phyloP scores from a whole-genome alignment of 2,329 filamentous ascomycete species.

The Zopfia rhizophila region DNA sequence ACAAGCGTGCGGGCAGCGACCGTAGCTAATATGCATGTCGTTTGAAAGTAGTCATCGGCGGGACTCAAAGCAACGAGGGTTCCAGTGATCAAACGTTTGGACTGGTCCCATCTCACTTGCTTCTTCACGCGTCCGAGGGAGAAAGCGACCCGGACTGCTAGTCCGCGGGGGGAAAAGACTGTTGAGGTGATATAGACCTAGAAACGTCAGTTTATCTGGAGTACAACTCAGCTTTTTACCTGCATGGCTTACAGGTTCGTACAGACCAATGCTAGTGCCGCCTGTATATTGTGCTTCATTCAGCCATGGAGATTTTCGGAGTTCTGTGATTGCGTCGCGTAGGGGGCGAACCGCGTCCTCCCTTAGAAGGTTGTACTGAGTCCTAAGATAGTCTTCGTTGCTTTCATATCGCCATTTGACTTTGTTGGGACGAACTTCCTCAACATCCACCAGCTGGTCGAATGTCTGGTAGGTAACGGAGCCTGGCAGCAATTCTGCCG shows the following conservation, averaged over 20 bases:
- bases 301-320: conserved; percentile 64
- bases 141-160: conserved; percentile 76
- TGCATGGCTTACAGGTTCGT: conserved; percentile 40
- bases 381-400: conserved; percentile 73
- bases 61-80: conserved; percentile 66
- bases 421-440: conserved; percentile 40
- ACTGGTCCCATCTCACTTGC: conserved; percentile 74
- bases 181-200: conserved; percentile 75
- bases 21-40: conserved; percentile 73
- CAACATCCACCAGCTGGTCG: conserved; percentile 32
- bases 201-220: neutral
- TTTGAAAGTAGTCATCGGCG: conserved; percentile 69
- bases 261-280: conserved; percentile 47
- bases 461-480: conserved; percentile 2
- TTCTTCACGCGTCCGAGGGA: conserved; percentile 73
- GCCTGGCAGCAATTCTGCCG: conserved; percentile 59
- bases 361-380: conserved; percentile 79
- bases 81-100: conserved; percentile 66
- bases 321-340: conserved; percentile 70
- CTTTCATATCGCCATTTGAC: conserved; percentile 65
- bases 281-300: conserved; percentile 63
- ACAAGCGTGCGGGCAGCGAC: conserved; percentile 75
- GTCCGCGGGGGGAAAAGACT: conserved; percentile 69
- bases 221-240: neutral
- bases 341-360: conserved; percentile 78